These are phyloP conservation scores for Apiospora phragmitis DNA, from an alignment of 2,329 filamentous ascomycete species.

Conservation along the genomic window DNA sequence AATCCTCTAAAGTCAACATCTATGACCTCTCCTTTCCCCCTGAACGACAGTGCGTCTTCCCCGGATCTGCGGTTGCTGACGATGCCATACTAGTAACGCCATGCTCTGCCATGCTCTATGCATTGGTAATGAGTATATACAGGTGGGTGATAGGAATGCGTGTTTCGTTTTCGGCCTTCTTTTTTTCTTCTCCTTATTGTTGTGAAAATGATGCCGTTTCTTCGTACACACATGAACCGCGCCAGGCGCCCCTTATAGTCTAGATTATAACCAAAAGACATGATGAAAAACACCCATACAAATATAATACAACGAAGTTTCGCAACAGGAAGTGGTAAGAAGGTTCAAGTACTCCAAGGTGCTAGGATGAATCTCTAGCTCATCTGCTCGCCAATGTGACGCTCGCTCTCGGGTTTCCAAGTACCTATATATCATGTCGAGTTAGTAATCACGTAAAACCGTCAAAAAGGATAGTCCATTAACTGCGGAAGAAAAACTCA, in stretches of 20 bases:
- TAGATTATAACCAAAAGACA: background rate
- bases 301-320: slow-evolving; percentile 10
- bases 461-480: no score
- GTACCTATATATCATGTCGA: slow-evolving; percentile 51
- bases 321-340: background rate
- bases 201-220: slow-evolving; percentile 1
- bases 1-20: background rate
- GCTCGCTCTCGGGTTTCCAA: slow-evolving; percentile 73
- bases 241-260: slow-evolving; percentile 5
- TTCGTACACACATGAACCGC: slow-evolving; percentile 10
- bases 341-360: slow-evolving; percentile 13
- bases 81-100: background rate
- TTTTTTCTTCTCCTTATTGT: background rate
- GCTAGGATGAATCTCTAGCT: slow-evolving; percentile 26
- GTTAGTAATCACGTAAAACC: background rate
- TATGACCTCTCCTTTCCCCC: background rate
- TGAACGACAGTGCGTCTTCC: background rate
- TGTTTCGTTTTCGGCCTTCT: background rate
- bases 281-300: background rate
- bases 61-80: background rate
- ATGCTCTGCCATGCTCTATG: slow-evolving; percentile 3
- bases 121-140: background rate
- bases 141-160: background rate
- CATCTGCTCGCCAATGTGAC: slow-evolving; percentile 62
- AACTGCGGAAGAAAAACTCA: slow-evolving; percentile 45